Percentiles rank a stretch among this genome's conserved stretches.
Conservation (phyloP, 1,139 yeast genomes). For the Hyphopichia khmerensis region DNA sequence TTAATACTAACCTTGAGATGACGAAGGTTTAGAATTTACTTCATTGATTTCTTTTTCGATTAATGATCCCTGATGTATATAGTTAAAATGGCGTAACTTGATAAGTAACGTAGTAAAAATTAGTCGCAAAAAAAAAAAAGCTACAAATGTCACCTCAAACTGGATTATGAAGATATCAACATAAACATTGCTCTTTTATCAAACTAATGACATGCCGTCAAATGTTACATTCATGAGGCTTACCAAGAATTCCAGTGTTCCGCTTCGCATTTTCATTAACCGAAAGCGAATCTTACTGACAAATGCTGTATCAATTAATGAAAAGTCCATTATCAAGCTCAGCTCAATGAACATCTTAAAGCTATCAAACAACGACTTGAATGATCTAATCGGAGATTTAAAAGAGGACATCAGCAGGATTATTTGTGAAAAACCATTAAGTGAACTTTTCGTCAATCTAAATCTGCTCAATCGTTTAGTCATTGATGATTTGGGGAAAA, state of each 20-base stretch:
- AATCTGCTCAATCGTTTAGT: neutral
- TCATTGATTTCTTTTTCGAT: too few species aligned
- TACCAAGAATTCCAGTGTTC: conserved; percentile 8
- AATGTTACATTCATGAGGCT: conserved; percentile 11
- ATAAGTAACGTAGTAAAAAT: too few species aligned
- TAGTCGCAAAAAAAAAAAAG: too few species aligned
- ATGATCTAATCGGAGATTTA: conserved; percentile 10
- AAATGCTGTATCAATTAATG: conserved; percentile 12
- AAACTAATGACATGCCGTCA: neutral
- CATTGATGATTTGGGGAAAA: neutral
- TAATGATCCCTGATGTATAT: too few species aligned
- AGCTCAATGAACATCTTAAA: conserved; percentile 13
- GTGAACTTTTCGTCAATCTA: conserved; percentile 4
- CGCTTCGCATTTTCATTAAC: conserved; percentile 13
- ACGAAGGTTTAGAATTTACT: too few species aligned
- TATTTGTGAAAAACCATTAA: conserved; percentile 5
- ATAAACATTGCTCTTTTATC: neutral
- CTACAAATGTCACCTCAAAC: neutral
- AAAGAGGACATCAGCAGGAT: conserved; percentile 6
- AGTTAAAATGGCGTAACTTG: too few species aligned
- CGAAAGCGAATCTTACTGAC: conserved; percentile 10
- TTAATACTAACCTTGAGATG: too few species aligned
- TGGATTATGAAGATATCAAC: too few species aligned
- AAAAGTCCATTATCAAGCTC: conserved; percentile 14
- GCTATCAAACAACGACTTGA: conserved; percentile 13